Percentiles rank a stretch among this genome's conserved stretches.
phyloP scores from a whole-genome alignment of 352 stramenopile species.

The Phytopythium sindhum region DNA sequence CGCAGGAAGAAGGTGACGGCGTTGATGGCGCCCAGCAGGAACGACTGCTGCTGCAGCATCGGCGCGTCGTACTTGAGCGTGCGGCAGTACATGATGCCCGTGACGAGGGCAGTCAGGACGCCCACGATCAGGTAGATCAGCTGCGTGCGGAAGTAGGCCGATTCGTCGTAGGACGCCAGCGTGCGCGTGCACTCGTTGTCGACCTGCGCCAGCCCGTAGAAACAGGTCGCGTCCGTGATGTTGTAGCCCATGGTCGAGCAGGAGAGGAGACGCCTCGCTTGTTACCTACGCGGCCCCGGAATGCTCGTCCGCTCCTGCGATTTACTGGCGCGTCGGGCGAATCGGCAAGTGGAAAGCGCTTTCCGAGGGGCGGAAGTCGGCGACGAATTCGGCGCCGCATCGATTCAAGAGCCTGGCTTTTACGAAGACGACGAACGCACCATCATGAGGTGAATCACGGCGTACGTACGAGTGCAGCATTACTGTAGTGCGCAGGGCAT shows the following conservation, averaged over 20 bases:
- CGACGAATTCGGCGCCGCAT: neutral
- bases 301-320: neutral
- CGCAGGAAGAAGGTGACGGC: conserved; percentile 17
- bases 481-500: too few species aligned
- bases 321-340: neutral
- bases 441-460: too few species aligned
- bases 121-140: conserved; percentile 12
- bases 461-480: too few species aligned
- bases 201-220: conserved; percentile 15
- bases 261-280: too few species aligned
- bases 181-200: conserved; percentile 7
- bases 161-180: conserved; percentile 10
- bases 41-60: conserved; percentile 13
- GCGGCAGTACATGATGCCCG: conserved; percentile 10
- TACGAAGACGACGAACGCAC: too few species aligned
- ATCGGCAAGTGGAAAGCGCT: conserved; percentile 1
- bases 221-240: conserved; percentile 14
- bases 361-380: neutral
- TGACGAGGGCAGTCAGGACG: conserved; percentile 3
- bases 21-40: conserved; percentile 11
- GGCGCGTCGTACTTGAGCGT: conserved; percentile 13
- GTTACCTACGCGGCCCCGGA: neutral
- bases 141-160: conserved; percentile 10
- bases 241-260: conserved; percentile 11
- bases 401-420: neutral